These are phyloP conservation scores for Saccharomycopsis crataegensis DNA, from an alignment of 1,139 yeast genomes.

Conservation along the genomic window DNA sequence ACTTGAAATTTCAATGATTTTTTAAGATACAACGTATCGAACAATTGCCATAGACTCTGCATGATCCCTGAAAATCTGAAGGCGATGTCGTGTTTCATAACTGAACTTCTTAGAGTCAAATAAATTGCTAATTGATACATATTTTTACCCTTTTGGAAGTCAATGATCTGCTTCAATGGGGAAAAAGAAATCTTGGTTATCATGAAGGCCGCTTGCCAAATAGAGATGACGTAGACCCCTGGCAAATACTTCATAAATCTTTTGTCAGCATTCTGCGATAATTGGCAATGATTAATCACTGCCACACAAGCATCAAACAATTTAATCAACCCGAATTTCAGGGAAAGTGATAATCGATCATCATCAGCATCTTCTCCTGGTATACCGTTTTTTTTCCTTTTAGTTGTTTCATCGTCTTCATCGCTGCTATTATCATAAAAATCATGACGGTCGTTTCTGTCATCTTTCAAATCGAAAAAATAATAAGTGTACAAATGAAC, in stretches of 20 bases:
- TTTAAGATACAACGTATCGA: constrained; percentile 31
- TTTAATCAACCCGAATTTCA: constrained; percentile 66
- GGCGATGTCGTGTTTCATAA: constrained; percentile 86
- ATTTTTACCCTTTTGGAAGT: constrained; percentile 63
- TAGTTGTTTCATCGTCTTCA: not conserved
- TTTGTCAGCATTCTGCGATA: constrained; percentile 52
- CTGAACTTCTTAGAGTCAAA: constrained; percentile 70
- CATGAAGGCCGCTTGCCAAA: constrained; percentile 90
- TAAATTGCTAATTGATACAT: constrained; percentile 65
- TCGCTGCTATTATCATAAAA: not conserved
- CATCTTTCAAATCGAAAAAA: constrained; percentile 52
- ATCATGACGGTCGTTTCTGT: not conserved
- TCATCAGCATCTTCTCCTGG: constrained; percentile 16
- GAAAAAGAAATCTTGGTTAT: constrained; percentile 76
- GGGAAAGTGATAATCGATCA: constrained; percentile 39
- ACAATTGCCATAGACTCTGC: constrained; percentile 89
- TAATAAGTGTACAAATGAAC: constrained; percentile 76
- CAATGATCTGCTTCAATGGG: constrained; percentile 56
- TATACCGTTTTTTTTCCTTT: not conserved
- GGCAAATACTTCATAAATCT: constrained; percentile 73
- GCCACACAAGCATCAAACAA: constrained; percentile 75
- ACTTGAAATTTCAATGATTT: constrained; percentile 33
- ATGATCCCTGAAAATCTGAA: constrained; percentile 89
- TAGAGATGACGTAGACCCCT: constrained; percentile 66
- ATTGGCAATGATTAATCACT: constrained; percentile 57